Evolutionary conservation across 2,329 filamentous ascomycete species (phyloP).

Genomic region (Venturia effusa): DNA sequence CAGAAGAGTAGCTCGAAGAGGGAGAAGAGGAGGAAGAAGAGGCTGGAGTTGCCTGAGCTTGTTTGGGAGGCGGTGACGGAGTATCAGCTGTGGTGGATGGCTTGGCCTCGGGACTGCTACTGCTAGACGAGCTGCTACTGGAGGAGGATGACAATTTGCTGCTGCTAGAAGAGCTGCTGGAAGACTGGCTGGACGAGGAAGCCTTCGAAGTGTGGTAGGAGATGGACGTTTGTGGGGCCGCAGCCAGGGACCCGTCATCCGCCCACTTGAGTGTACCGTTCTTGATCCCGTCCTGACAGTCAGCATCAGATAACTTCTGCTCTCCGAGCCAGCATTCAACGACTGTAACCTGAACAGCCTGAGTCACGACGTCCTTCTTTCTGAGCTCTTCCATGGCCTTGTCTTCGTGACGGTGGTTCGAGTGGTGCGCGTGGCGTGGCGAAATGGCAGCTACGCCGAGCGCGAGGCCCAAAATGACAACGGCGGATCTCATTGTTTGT

Average conservation of each 20-base stretch:
- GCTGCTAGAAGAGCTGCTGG: background rate
- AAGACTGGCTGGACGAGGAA: background rate
- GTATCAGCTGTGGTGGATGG: background rate
- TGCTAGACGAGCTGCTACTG: background rate
- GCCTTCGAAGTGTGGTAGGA: background rate
- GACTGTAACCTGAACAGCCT: slow-evolving; percentile 52
- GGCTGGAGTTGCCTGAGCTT: background rate
- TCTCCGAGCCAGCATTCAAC: slow-evolving; percentile 57
- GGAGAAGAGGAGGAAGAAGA: background rate
- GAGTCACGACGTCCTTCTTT: slow-evolving; percentile 34
- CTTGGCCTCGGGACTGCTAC: background rate
- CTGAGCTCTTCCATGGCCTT: background rate
- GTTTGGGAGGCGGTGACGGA: background rate
- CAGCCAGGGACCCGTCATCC: slow-evolving; percentile 37
- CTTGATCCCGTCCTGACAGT: slow-evolving; percentile 62
- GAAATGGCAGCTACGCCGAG: background rate
- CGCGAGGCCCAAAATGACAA: background rate
- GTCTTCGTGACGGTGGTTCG: background rate
- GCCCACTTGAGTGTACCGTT: slow-evolving; percentile 57
- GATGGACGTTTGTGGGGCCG: background rate
- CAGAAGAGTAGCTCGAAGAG: background rate
- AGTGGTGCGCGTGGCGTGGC: background rate
- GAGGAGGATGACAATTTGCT: background rate
- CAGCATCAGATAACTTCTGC: slow-evolving; percentile 45
- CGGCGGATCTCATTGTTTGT: background rate